These are phyloP conservation scores for Diaporthe nobilis DNA, from an alignment of 2,329 filamentous ascomycete species.

Conservation along the genomic window DNA sequence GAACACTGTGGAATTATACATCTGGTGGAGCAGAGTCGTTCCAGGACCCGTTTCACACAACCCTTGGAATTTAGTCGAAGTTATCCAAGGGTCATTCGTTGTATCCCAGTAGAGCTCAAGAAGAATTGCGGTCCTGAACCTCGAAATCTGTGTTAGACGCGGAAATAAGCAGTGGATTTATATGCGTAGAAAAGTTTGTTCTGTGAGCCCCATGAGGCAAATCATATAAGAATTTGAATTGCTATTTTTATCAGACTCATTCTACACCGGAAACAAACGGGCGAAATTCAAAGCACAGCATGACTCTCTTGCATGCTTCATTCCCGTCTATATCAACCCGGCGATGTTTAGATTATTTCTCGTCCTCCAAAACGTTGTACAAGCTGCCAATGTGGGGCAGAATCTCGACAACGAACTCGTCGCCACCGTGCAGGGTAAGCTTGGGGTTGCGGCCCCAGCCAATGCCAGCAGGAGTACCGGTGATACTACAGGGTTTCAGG, in stretches of 20 bases:
- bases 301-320: not conserved
- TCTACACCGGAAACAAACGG: not conserved
- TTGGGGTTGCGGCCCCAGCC: conserved; percentile 56
- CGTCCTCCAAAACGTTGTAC: conserved; percentile 54
- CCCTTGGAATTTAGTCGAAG: no score
- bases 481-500: conserved; percentile 47
- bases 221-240: not conserved
- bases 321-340: not conserved
- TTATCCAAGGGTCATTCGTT: not conserved
- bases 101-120: not conserved
- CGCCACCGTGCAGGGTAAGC: conserved; percentile 55
- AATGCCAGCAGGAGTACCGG: conserved; percentile 59
- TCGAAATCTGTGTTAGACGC: no score
- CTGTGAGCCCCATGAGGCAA: not conserved
- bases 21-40: no score
- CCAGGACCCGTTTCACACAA: no score
- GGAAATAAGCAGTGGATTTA: not conserved
- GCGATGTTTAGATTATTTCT: conserved; percentile 47
- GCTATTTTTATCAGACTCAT: not conserved
- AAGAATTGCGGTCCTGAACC: no score
- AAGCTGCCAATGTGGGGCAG: conserved; percentile 59
- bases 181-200: not conserved
- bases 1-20: not conserved
- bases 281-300: not conserved
- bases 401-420: conserved; percentile 61